phyloP scores from a whole-genome alignment of 1,284 basidiomycete genomes.

The Kwoniella shivajii region DNA sequence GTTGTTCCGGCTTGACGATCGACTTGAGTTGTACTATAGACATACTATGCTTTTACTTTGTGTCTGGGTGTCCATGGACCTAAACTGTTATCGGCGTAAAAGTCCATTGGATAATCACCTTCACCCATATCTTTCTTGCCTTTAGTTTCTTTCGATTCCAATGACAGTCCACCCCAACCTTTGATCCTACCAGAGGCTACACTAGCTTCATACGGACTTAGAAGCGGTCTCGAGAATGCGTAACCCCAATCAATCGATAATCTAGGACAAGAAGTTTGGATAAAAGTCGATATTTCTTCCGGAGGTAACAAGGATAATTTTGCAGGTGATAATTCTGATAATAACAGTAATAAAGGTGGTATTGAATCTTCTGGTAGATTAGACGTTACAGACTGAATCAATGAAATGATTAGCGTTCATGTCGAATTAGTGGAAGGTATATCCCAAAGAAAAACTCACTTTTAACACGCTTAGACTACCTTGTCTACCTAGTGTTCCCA shows the following conservation, averaged over 20 bases:
- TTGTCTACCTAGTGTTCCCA: constrained; percentile 94
- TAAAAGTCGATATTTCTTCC: constrained; percentile 75
- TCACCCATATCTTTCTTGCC: constrained; percentile 11
- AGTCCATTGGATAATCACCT: constrained; percentile 88
- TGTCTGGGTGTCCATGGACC: constrained; percentile 55
- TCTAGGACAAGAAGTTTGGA: constrained; percentile 94
- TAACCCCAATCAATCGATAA: constrained; percentile 98
- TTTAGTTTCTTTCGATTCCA: background rate
- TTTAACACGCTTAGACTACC: constrained; percentile 87
- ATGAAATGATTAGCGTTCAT: background rate
- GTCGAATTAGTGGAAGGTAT: background rate
- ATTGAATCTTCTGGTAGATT: constrained; percentile 60
- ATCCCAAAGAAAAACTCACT: constrained; percentile 58
- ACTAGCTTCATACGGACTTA: constrained; percentile 92
- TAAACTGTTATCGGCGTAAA: constrained; percentile 65
- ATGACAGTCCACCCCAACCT: constrained; percentile 51
- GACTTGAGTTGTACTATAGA: background rate
- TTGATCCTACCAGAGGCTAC: constrained; percentile 75
- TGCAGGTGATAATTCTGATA: constrained; percentile 93
- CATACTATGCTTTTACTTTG: constrained; percentile 6
- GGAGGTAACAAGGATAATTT: constrained; percentile 84
- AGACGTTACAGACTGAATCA: constrained; percentile 71
- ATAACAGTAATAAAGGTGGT: constrained; percentile 71
- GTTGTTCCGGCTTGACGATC: background rate
- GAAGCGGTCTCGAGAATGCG: constrained; percentile 83